Evolutionary conservation across 208 protist genomes (phyloP), one percentile per base, ranked within the genome.

Genomic region (Leishmania gerbilli): DNA sequence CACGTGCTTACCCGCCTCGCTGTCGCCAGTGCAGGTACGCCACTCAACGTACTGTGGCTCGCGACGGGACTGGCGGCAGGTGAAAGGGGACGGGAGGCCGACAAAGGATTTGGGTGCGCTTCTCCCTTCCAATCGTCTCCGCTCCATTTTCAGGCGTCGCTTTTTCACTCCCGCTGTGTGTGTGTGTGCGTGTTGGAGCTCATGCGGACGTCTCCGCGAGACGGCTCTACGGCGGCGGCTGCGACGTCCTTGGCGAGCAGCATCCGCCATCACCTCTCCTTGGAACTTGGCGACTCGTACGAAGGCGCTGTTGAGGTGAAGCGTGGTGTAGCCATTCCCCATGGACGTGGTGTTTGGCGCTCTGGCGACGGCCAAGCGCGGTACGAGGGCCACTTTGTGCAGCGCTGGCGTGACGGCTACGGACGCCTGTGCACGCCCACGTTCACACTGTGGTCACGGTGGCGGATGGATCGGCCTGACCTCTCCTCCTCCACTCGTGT

Each of bases 391-490:
- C 83, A 80, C 34, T 97, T 97, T 76, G 84, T 89, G 40, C 87
- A 93, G 56, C 88, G 87, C 27, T 86, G 88, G 79, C 84, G 93
- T 19, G 92, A 97, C 77, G 93, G 93, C 42, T 90, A 93, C 69
- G 93, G 93, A 1, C 80, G 86, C 58, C 77, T 97, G 55, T 74
- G 79, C 67, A 93, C 91, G 17, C 86, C 91, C 8, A 72, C 76
- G 15, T 93, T 88, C 69, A 87, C 84, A 74, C 79, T 97, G 71
- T 97, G 88, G 89, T 89, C 85, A 13, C 87, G 87, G 31, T 97
- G 93, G 93, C 85, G 86, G 40, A 91, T 91, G 85, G 94, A 97
- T 65, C 88, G 89, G 45, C 91, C 93, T 0, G 91, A 94, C 79
- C 65, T 91, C 31, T 77, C 88, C 42, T 87, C 75, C 34, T 79